These are phyloP conservation scores for Trichoderma sp. DNA, from an alignment of 2,329 filamentous ascomycete genomes.

Conservation along the genomic window DNA sequence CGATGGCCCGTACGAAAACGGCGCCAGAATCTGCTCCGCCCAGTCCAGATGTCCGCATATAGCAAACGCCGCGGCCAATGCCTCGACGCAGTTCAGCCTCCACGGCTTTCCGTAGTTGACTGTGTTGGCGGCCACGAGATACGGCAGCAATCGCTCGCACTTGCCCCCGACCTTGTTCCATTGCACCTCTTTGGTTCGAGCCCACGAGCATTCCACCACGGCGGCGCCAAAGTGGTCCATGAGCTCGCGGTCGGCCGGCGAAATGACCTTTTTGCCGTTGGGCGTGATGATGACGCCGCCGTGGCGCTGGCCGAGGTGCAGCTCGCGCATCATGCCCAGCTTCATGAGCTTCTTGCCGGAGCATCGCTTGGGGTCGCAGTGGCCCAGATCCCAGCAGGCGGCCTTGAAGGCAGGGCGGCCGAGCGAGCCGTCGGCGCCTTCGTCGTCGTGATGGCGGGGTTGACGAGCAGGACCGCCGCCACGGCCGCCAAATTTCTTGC, in stretches of 20 bases:
- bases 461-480: conserved; percentile 53
- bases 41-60: conserved; percentile 92
- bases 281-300: conserved; percentile 91
- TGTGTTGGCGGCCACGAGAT: conserved; percentile 92
- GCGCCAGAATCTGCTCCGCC: conserved; percentile 79
- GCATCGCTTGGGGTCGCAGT: conserved; percentile 96
- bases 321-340: conserved; percentile 87
- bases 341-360: conserved; percentile 94
- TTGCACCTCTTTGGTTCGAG: conserved; percentile 84
- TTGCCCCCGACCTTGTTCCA: conserved; percentile 91
- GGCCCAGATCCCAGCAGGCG: conserved; percentile 95
- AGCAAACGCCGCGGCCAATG: conserved; percentile 85
- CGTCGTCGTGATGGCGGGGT: conserved; percentile 50
- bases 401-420: conserved; percentile 72
- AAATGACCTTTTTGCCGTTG: conserved; percentile 84
- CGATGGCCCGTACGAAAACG: conserved; percentile 84
- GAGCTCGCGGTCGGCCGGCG: conserved; percentile 77
- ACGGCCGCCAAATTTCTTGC: conserved; percentile 67
- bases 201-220: conserved; percentile 97
- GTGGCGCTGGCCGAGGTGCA: conserved; percentile 89
- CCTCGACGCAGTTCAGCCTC: conserved; percentile 94
- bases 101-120: conserved; percentile 98
- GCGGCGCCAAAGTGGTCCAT: conserved; percentile 89
- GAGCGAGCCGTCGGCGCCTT: conserved; percentile 33
- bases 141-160: conserved; percentile 87